Conservation (phyloP, 805 yeast genomes). For the Maudiozyma serrabonitensis region DNA sequence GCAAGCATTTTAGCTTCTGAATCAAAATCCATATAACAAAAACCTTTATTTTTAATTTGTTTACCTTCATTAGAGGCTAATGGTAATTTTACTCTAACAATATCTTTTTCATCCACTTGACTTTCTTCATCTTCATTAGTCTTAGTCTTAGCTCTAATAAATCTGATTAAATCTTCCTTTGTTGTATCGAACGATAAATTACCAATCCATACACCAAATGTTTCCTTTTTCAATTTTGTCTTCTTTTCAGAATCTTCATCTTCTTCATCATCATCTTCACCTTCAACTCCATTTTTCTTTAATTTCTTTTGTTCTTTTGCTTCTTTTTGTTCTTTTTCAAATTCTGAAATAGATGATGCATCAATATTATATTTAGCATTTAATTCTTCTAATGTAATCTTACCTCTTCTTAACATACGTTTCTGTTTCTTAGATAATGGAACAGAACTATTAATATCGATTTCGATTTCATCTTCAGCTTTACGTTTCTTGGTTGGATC, state of each 20-base stretch:
- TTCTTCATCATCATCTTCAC: constrained; percentile 23
- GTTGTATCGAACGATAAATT: constrained; percentile 79
- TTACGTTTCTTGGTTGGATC: constrained; percentile 31
- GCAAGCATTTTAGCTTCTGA: constrained; percentile 48
- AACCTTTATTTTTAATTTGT: constrained; percentile 58
- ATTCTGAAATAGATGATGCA: constrained; percentile 28
- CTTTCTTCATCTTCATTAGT: constrained; percentile 30
- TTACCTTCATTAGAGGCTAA: constrained; percentile 44
- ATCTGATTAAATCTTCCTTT: constrained; percentile 59
- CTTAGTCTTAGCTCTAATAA: constrained; percentile 50
- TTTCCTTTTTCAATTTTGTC: constrained; percentile 35
- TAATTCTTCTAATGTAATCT: constrained; percentile 49
- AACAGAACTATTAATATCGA: constrained; percentile 56
- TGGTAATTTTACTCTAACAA: constrained; percentile 77
- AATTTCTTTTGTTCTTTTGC: constrained; percentile 8
- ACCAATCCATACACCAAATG: constrained; percentile 88
- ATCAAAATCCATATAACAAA: constrained; percentile 80
- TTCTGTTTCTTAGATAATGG: constrained; percentile 90
- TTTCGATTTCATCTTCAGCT: constrained; percentile 50
- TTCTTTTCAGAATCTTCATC: constrained; percentile 27
- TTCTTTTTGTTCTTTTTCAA: constrained; percentile 31
- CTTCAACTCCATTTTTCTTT: constrained; percentile 12
- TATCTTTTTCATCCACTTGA: constrained; percentile 43
- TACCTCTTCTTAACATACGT: constrained; percentile 73
- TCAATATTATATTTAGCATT: constrained; percentile 34